These are phyloP conservation scores for Paradendryphiella salina DNA, from an alignment of 2,329 filamentous ascomycete species.

Conservation along the genomic window DNA sequence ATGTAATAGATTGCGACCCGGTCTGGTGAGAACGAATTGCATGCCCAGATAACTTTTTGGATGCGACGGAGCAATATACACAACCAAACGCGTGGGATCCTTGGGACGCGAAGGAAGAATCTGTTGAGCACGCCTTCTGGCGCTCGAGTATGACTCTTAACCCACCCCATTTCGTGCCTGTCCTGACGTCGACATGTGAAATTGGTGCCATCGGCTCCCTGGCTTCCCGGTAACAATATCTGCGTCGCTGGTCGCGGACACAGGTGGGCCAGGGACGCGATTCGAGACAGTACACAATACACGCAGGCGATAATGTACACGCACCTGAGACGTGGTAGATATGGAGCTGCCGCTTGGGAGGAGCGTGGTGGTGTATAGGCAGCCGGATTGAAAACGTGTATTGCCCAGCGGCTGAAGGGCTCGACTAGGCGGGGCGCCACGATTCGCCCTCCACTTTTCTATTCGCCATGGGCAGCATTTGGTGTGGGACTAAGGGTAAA, in stretches of 20 bases:
- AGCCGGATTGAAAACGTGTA: conserved; percentile 8
- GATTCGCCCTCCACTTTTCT: conserved; percentile 9
- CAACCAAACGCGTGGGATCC: background rate
- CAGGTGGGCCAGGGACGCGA: conserved; percentile 4
- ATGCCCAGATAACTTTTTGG: background rate
- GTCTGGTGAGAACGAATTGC: background rate
- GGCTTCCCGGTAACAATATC: conserved; percentile 3
- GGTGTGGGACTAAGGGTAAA: background rate
- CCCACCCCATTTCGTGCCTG: background rate
- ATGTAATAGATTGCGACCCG: conserved; percentile 11
- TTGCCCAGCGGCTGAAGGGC: conserved; percentile 10
- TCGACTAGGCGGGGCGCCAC: conserved; percentile 11
- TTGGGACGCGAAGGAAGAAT: background rate
- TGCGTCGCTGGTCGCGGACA: background rate
- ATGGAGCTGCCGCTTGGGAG: conserved; percentile 17
- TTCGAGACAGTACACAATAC: background rate
- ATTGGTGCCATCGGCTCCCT: background rate
- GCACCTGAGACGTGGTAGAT: background rate
- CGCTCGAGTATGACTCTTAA: conserved; percentile 9
- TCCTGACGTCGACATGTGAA: conserved; percentile 13
- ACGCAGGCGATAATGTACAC: conserved; percentile 7
- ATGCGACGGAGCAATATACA: background rate
- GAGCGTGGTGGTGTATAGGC: conserved; percentile 23
- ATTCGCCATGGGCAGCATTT: conserved; percentile 10
- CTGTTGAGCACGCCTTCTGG: conserved; percentile 6